Conservation (phyloP, 2,329 filamentous ascomycete species). For the Lecanosticta acicola region DNA sequence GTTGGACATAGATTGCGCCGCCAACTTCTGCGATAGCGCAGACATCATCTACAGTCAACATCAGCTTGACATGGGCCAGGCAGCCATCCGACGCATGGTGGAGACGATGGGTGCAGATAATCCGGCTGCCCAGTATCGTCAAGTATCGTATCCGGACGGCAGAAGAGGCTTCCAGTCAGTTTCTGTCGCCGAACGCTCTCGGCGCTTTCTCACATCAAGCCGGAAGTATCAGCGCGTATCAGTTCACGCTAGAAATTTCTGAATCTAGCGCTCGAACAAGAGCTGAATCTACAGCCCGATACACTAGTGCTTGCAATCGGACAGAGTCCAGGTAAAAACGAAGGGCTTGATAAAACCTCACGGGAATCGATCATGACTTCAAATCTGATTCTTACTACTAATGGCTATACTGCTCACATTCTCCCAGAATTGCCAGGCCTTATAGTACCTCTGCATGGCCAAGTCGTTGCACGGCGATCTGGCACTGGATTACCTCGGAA, state of each 20-base stretch:
- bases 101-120: neutral
- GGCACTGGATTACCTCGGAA: neutral
- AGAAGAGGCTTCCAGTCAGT: neutral
- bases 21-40: neutral
- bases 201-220: neutral
- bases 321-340: neutral
- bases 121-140: neutral
- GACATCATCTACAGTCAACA: slow-evolving; percentile 1
- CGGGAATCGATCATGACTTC: neutral
- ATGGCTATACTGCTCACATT: slow-evolving; percentile 1
- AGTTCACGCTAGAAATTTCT: neutral
- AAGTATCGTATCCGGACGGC: neutral
- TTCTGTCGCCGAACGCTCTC: neutral
- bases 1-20: neutral
- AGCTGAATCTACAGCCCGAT: neutral
- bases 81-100: neutral
- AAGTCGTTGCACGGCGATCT: neutral
- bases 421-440: neutral
- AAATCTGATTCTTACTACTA: neutral
- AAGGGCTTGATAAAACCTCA: neutral
- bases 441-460: neutral
- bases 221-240: neutral
- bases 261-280: neutral
- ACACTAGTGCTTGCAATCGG: neutral
- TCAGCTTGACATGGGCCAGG: neutral